phyloP scores from a whole-genome alignment of 2,329 filamentous ascomycete genomes.

The Phaeosphaeriaceae sp. region DNA sequence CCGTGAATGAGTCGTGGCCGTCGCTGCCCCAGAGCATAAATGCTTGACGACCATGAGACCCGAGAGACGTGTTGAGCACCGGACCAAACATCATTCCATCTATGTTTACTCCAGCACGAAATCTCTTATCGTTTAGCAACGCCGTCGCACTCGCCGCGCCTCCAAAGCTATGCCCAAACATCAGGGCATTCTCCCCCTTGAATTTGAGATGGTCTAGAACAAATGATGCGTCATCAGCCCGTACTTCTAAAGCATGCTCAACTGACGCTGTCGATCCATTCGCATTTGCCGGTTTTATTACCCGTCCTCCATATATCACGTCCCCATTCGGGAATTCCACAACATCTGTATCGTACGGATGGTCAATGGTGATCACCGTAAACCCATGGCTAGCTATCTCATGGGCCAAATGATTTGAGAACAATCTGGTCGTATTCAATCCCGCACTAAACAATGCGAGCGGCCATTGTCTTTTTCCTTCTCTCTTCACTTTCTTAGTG shows the following conservation, averaged over 20 bases:
- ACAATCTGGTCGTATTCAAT: slow-evolving; percentile 48
- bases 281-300: slow-evolving; percentile 6
- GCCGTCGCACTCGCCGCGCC: slow-evolving; percentile 34
- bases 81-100: slow-evolving; percentile 35
- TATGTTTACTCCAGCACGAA: slow-evolving; percentile 37
- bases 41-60: neutral
- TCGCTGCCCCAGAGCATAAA: slow-evolving; percentile 19
- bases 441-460: slow-evolving; percentile 54
- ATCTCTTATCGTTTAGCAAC: slow-evolving; percentile 30
- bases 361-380: slow-evolving; percentile 56
- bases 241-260: slow-evolving; percentile 18
- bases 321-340: slow-evolving; percentile 55
- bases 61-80: slow-evolving; percentile 11
- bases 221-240: slow-evolving; percentile 19
- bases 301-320: slow-evolving; percentile 15
- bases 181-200: slow-evolving; percentile 5
- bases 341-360: slow-evolving; percentile 54
- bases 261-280: slow-evolving; percentile 16
- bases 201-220: slow-evolving; percentile 16
- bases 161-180: slow-evolving; percentile 42
- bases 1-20: slow-evolving; percentile 6
- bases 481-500: neutral
- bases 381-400: slow-evolving; percentile 56
- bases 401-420: slow-evolving; percentile 51
- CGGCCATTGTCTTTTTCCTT: slow-evolving; percentile 4